A percentile compares a stretch with the other conserved stretches of the same genome.
Conservation (phyloP, 257 asterid genomes). For the Pogostemon cablin region DNA sequence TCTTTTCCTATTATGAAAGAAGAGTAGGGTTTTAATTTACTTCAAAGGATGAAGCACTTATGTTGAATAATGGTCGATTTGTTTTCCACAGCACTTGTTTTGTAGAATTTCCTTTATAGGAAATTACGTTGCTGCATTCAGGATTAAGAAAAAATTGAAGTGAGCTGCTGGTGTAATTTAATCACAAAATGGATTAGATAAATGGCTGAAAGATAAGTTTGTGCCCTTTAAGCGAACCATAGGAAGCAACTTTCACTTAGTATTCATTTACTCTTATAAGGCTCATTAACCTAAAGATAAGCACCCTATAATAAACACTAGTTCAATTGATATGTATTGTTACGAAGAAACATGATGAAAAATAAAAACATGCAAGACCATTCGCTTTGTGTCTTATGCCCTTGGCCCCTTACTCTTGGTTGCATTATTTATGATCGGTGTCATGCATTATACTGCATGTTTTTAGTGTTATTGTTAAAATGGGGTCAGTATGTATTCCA, state of each 20-base stretch:
- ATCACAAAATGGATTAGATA: neutral
- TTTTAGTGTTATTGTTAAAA: neutral
- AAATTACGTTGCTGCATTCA: neutral
- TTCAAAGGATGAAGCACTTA: neutral
- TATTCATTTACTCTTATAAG: neutral
- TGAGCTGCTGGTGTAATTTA: slow-evolving; percentile 17
- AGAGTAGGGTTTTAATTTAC: slow-evolving; percentile 13
- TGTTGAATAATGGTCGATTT: slow-evolving; percentile 1
- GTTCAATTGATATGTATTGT: neutral
- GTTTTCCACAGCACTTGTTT: slow-evolving; percentile 5
- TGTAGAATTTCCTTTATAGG: neutral
- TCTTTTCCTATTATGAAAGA: neutral
- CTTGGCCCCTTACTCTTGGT: neutral
- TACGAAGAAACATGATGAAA: slow-evolving; percentile 12
- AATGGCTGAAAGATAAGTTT: neutral
- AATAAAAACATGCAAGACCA: neutral
- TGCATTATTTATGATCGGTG: neutral
- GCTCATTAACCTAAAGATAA: neutral
- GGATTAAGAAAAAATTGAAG: neutral
- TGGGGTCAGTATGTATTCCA: too few species aligned
- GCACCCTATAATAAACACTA: neutral
- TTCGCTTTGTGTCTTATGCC: slow-evolving; percentile 1
- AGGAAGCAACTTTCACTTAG: neutral
- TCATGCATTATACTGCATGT: neutral
- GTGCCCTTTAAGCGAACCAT: neutral